These are phyloP conservation scores for Coniochaeta prunicola DNA, from an alignment of 2,329 filamentous ascomycete species.

Conservation along the genomic window DNA sequence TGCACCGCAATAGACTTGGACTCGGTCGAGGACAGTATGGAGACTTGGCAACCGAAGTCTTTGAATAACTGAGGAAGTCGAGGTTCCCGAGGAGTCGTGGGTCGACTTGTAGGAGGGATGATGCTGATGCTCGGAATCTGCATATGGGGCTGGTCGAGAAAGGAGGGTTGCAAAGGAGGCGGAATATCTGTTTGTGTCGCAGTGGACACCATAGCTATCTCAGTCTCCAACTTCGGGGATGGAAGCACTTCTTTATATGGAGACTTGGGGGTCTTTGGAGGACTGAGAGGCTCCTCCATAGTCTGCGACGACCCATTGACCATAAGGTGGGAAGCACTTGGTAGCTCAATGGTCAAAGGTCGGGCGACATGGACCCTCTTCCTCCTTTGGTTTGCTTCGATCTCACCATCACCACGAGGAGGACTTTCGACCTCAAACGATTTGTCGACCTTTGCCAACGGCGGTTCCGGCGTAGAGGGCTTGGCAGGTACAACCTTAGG, in stretches of 20 bases:
- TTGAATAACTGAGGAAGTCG: conserved; percentile 75
- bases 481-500: conserved; percentile 42
- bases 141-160: conserved; percentile 32
- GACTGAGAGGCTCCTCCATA: conserved; percentile 53
- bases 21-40: conserved; percentile 39
- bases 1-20: conserved; percentile 58
- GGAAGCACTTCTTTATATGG: conserved; percentile 33
- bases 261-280: conserved; percentile 56
- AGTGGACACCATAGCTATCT: conserved; percentile 38
- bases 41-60: conserved; percentile 76
- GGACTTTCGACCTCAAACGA: conserved; percentile 34
- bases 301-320: conserved; percentile 61
- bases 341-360: conserved; percentile 41
- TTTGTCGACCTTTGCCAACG: conserved; percentile 26
- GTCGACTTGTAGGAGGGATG: conserved; percentile 77
- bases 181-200: conserved; percentile 55
- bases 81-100: conserved; percentile 68
- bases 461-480: conserved; percentile 35
- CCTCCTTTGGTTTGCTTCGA: conserved; percentile 67
- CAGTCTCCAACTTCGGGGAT: conserved; percentile 23
- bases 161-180: conserved; percentile 18
- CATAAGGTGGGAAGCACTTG: conserved; percentile 39
- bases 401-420: conserved; percentile 45
- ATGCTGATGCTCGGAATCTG: conserved; percentile 83
- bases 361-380: conserved; percentile 56